Evolutionary conservation across 495 filamentous ascomycete genomes (phyloP), one percentile per base, ranked within the genome.

Genomic region (Lasiosphaeria ovina): DNA sequence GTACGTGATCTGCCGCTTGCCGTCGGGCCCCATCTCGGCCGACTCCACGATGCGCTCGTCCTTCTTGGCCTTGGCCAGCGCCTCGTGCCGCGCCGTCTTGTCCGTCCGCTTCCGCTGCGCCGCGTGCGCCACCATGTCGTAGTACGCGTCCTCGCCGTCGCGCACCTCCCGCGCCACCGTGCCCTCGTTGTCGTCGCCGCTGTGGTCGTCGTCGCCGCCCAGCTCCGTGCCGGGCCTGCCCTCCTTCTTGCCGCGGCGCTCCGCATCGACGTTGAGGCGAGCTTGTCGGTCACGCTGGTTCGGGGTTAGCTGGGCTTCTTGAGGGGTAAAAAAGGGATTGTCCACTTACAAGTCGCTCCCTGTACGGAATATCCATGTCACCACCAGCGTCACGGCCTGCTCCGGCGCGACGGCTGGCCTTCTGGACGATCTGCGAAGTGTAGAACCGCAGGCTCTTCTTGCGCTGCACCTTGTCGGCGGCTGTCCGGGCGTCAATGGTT

Each of bases 401-500:
- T n/a, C 79, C 85, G 4, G 80, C 87, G 38, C 94, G 91, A 67
- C 89, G 92, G 75, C 89, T 93, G 58, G 89, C 83, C 74, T 96
- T 97, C 69, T 96, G 92, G 34, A 90, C 88, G 57, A 98, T 89
- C 69, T 98, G 94, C 5, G 91, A 94, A 32, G 95, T 97, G 81
- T 98, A 97, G 77, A 98, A 98, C 56, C 90, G 87, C 44, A 98
- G 85, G 61, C 81, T 89, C 75, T 93, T 94, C 79, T 92, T 96
- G 66, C 88, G 87, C 52, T 81, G 79, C 3, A 86, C 89, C 75
- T 98, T 98, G 61, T 94, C 90, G 54, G 87, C 88, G 0, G 88
- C 87, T 59, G 75, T 66, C 57, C 72, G 76, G 16, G 72, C 74
- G 59, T 81, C 79, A 17, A 83, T 71, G 12, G 56, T 61, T 17